Base-by-base conservation (phyloP, 225 moss, liverwort and hornwort genomes). In the Sphagnum tenellum region DNA sequence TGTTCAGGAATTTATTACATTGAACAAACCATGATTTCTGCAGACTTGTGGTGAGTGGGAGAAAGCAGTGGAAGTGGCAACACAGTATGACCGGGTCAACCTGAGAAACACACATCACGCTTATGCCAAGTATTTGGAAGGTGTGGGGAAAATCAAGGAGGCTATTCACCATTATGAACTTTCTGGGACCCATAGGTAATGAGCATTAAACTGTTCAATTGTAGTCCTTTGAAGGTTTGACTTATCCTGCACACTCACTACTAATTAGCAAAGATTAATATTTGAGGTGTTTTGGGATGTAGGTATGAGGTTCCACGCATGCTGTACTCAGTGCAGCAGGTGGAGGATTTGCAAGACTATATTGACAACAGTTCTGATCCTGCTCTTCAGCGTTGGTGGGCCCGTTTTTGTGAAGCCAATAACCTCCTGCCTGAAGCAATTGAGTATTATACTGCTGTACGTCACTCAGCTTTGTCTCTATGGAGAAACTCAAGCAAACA, bases 301-400 rank as follows among this genome's bases (percentile, higher is more conserved):
- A 98, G 96, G 70, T 82, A 76, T 67, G 98, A 98, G 77, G 89
- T 98, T 70, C 98, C 98, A 5, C 84, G 93, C 45, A 93, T 98
- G 98, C 81, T 98, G 48, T 89, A 89, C 55, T 83, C 90, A 68
- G 73, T 64, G 61, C 84, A 88, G 60, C 89, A 80, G 74, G 77
- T 90, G 13, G 89, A 92, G 63, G 90, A 93, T 67, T 77, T 98
- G 50, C 90, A 98, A 78, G 85, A 77, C 62, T 98, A 98, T 64
- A 78, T 98, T 44, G 98, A 90, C 69, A 86, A 81, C 45, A 93
- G 85, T 70, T 79, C 80, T 60, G 98, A 98, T 73, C 77, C 90
- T 70, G 74, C 77, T 53, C 70, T 98, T 58, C 90, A 83, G 55
- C 81, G 89, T 12, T 98, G 98, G 98, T 98, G 93, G 98, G 98